Evolutionary conservation across 1,284 basidiomycete species (phyloP), one percentile per base, ranked within the genome.

Genomic region (Ceratobasidium sp.): DNA sequence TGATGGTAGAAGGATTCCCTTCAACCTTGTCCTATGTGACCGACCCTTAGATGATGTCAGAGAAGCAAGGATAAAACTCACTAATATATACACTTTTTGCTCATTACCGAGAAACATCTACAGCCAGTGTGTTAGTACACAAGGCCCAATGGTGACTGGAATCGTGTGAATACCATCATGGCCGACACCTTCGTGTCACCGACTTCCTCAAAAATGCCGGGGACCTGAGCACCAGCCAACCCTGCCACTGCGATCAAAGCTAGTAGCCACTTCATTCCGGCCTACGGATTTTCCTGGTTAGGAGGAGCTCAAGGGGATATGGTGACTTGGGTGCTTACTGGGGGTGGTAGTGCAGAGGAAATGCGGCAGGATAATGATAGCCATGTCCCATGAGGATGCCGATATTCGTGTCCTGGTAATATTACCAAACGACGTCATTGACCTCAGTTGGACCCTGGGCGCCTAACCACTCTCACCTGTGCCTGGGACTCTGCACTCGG

Each of bases 91-190:
- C 30, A 75, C 71, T 28, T 64, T 72, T 36, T 72, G 50, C 18
- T 61, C 46, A 21, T 61, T 72, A 28, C 71, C 71, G 18, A 72
- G 60, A 36, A 72, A 72, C 65, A 72, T 72, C 71, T 72, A 60
- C 32, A 53, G 21, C 28, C 50, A 53, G n/a, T n/a, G n/a, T 53
- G 43, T 45, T 32, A 32, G 50, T 16, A n/a, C 3, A 21, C 53
- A 18, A 3, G 26, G 30, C 16, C 23, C 18, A 2, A 18, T 30
- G 28, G 34, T 34, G 30, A 30, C 34, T n/a, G 53, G 26, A n/a
- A 21, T 28, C 34, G 14, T 57, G 53, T 36, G 53, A 28, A 34
- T 41, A 39, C 60, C 60, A 64, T 64, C 60, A 64, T 64, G 10
- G 60, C 60, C 2, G 60, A 64, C 23, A 64, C 60, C 30, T 64